phyloP scores from a whole-genome alignment of 2,329 filamentous ascomycete genomes.

The Stemphylium beticola region DNA sequence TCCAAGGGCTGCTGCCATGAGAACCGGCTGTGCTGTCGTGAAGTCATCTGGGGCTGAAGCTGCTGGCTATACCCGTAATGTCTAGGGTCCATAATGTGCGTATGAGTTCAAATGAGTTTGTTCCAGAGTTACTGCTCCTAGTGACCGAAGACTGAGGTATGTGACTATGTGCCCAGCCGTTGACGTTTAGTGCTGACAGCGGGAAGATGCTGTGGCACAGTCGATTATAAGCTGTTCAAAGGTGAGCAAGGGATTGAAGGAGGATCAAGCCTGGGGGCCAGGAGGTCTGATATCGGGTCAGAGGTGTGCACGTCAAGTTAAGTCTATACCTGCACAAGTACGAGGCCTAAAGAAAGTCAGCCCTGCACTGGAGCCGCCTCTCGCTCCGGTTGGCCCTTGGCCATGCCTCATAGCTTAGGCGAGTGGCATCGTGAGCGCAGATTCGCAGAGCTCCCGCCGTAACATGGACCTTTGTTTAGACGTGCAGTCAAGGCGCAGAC shows the following conservation, averaged over 20 bases:
- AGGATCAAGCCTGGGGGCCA: conserved; percentile 24
- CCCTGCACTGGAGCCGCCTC: conserved; percentile 32
- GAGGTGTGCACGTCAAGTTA: conserved; percentile 19
- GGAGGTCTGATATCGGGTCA: conserved; percentile 38
- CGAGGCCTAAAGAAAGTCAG: conserved; percentile 21
- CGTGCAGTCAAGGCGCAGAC: conserved; percentile 40
- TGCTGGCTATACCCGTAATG: conserved; percentile 28
- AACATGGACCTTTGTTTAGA: conserved; percentile 32
- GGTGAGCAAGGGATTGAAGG: conserved; percentile 1
- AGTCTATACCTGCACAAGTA: conserved; percentile 34
- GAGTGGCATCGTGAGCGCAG: conserved; percentile 29
- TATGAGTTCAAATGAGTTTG: neutral
- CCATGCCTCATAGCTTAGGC: conserved; percentile 30
- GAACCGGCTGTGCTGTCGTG: conserved; percentile 36
- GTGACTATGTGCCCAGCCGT: neutral
- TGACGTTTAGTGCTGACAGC: neutral
- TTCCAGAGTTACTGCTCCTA: neutral
- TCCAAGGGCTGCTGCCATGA: conserved; percentile 42
- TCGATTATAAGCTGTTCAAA: conserved; percentile 2
- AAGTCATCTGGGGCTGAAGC: conserved; percentile 15
- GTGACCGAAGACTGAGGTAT: neutral
- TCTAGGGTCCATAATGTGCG: conserved; percentile 31
- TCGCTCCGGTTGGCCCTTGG: conserved; percentile 36
- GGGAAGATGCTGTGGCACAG: conserved; percentile 3
- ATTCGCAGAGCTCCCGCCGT: conserved; percentile 40